phyloP scores from a whole-genome alignment of 2,329 filamentous ascomycete species.

The Calonectria pteridis region DNA sequence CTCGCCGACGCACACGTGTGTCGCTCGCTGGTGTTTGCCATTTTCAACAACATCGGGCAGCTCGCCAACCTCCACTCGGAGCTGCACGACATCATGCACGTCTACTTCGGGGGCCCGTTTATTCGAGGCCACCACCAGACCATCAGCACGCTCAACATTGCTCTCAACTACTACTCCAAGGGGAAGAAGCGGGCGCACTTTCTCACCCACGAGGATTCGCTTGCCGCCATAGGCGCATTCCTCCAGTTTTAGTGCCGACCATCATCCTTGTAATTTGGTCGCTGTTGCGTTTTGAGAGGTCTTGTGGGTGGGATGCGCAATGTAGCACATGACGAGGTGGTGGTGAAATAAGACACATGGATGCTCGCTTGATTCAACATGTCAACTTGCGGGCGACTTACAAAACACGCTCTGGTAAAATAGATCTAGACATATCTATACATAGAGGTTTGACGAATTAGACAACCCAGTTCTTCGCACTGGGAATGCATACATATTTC shows the following conservation, averaged over 20 bases:
- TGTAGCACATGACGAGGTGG: not conserved
- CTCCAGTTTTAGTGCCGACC: constrained; percentile 66
- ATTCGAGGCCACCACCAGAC: constrained; percentile 97
- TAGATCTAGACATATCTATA: not conserved
- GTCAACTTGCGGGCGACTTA: not conserved
- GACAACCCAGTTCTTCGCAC: not conserved
- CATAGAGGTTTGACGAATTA: not conserved
- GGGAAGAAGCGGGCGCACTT: constrained; percentile 97
- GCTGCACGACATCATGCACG: constrained; percentile 89
- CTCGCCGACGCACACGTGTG: constrained; percentile 89
- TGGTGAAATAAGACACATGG: not conserved
- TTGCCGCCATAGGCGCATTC: constrained; percentile 94
- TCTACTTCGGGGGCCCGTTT: constrained; percentile 98
- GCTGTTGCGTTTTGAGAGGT: not conserved
- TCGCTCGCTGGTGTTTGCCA: constrained; percentile 92
- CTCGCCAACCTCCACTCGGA: constrained; percentile 98
- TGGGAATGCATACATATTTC: not conserved
- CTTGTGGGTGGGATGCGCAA: not conserved
- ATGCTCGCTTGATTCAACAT: not conserved
- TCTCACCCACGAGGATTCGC: constrained; percentile 92
- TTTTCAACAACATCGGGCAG: constrained; percentile 98
- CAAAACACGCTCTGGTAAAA: not conserved
- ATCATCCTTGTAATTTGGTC: not conserved
- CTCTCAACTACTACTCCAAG: constrained; percentile 97
- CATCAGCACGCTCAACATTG: constrained; percentile 96